phyloP scores from a whole-genome alignment of 805 yeast genomes.

The Pichia insulana region DNA sequence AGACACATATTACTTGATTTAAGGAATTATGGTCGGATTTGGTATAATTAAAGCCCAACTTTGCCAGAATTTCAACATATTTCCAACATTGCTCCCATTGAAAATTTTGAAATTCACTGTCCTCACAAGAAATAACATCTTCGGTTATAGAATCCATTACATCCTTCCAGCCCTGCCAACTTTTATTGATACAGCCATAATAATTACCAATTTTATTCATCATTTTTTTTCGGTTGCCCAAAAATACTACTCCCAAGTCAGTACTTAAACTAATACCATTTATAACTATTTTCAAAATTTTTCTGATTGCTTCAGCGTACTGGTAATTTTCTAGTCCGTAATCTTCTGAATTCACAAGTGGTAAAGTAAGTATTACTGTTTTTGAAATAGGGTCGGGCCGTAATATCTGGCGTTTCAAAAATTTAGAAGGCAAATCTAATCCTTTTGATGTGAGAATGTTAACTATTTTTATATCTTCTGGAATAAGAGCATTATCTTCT shows the following conservation, averaged over 20 bases:
- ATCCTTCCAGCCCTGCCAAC: conserved; percentile 25
- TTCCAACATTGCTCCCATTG: conserved; percentile 21
- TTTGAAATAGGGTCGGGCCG: conserved; percentile 29
- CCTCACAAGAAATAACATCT: conserved; percentile 8
- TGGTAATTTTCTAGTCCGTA: conserved; percentile 16
- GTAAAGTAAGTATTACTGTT: conserved; percentile 20
- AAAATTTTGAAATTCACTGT: background rate
- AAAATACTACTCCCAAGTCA: conserved; percentile 23
- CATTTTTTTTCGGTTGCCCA: conserved; percentile 14
- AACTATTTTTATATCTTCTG: conserved; percentile 32
- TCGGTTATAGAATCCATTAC: conserved; percentile 17
- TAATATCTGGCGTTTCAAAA: conserved; percentile 32
- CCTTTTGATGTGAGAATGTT: conserved; percentile 31
- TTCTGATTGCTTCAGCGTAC: conserved; percentile 14
- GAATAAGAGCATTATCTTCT: conserved; percentile 24
- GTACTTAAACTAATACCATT: conserved; percentile 16
- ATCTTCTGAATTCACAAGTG: conserved; percentile 17
- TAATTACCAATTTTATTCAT: conserved; percentile 19
- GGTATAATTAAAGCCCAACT: conserved; percentile 14
- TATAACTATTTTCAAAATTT: conserved; percentile 10
- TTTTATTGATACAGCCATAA: conserved; percentile 23
- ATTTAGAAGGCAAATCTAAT: conserved; percentile 33
- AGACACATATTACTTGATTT: conserved; percentile 18
- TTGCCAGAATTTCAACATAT: conserved; percentile 16
- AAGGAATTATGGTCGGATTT: conserved; percentile 4